Evolutionary conservation across 139 green algal genomes (phyloP).

Genomic region (Micractinium sp.): DNA sequence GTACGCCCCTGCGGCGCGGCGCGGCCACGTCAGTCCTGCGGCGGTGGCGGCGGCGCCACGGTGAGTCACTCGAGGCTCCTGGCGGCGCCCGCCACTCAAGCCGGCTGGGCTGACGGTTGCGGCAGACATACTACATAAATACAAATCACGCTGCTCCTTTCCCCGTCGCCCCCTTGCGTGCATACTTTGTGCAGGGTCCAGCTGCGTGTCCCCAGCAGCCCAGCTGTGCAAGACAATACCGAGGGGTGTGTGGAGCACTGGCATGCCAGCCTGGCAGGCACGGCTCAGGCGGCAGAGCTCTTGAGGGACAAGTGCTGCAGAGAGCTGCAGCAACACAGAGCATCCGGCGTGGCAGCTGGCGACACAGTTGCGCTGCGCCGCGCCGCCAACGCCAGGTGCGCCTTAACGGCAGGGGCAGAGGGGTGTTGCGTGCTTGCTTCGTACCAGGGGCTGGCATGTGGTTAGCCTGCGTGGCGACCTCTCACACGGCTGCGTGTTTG

Average conservation of each 20-base stretch:
- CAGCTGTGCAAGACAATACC: too few species aligned
- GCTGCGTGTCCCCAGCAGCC: too few species aligned
- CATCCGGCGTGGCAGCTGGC: neutral
- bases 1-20: neutral
- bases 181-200: too few species aligned
- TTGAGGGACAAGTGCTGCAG: neutral
- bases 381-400: too few species aligned
- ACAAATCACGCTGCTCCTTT: too few species aligned
- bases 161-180: too few species aligned
- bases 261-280: neutral
- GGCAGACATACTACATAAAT: neutral
- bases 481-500: neutral
- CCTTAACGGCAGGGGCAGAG: neutral
- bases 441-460: too few species aligned
- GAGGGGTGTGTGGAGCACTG: neutral
- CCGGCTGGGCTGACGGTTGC: neutral
- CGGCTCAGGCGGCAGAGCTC: neutral
- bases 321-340: neutral
- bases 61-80: neutral
- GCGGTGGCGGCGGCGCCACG: neutral
- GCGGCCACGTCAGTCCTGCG: neutral
- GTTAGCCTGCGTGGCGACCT: too few species aligned
- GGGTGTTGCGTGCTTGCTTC: neutral
- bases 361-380: too few species aligned
- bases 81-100: neutral